Percentiles rank a stretch among this genome's conserved stretches.
These are phyloP conservation scores for Elaeis guineensis DNA, from an alignment of 176 grass and related monocot species.

Conservation along the genomic window DNA sequence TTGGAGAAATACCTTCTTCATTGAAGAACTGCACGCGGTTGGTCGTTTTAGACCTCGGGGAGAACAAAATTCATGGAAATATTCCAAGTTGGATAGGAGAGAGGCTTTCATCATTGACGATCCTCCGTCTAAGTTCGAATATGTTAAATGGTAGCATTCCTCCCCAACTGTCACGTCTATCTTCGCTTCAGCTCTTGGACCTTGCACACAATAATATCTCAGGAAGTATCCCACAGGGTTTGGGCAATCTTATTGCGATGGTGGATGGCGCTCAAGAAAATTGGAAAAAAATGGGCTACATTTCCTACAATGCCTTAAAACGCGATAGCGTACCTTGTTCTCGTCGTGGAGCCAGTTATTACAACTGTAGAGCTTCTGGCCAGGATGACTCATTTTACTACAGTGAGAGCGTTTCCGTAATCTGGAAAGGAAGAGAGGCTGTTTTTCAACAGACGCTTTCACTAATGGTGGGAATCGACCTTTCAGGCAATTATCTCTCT, in stretches of 20 bases:
- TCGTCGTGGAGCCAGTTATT: no score
- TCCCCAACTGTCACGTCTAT: conserved; percentile 15
- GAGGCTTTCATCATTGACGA: not conserved
- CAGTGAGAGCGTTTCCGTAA: not conserved
- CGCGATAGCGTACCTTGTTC: no score
- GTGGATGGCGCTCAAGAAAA: not conserved
- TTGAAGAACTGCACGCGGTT: not conserved
- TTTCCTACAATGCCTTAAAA: no score
- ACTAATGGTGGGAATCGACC: conserved; percentile 44
- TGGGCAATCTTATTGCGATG: conserved; percentile 47
- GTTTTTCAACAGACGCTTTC: conserved; percentile 35
- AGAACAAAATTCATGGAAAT: not conserved
- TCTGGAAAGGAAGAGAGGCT: conserved; percentile 41
- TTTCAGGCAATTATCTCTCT: conserved; percentile 40
- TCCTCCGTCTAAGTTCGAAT: not conserved
- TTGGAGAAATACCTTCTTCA: not conserved
- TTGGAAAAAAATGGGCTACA: no score
- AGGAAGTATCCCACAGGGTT: conserved; percentile 35
- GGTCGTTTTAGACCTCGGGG: not conserved
- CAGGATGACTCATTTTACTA: no score
- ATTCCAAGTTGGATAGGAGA: not conserved
- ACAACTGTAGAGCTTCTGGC: no score
- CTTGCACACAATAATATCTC: conserved; percentile 44
- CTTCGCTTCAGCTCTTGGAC: conserved; percentile 49
- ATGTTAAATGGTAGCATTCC: conserved; percentile 27